These are phyloP conservation scores for Fusarium paranaense DNA, from an alignment of 2,329 filamentous ascomycete genomes.

Conservation along the genomic window DNA sequence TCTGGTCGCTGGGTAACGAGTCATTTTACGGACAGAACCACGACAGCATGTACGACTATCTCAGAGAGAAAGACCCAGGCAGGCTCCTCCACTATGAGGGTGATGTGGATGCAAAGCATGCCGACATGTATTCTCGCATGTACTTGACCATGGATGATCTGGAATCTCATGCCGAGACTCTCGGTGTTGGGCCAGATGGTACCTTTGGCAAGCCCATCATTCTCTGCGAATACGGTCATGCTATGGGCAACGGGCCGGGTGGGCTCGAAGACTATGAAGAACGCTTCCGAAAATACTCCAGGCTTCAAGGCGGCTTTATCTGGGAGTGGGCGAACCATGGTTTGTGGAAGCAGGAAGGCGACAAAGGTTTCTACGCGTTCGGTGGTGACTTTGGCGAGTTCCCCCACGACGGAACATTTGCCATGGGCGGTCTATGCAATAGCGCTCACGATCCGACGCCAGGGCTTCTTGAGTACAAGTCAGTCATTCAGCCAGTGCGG, in stretches of 20 bases:
- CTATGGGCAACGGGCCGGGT: constrained; percentile 80
- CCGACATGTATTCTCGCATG: constrained; percentile 74
- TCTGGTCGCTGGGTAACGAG: constrained; percentile 79
- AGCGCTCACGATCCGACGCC: constrained; percentile 33
- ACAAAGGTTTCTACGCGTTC: constrained; percentile 53
- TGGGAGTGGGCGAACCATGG: constrained; percentile 73
- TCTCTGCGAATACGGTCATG: constrained; percentile 66
- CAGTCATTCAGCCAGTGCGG: background rate
- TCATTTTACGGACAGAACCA: constrained; percentile 77
- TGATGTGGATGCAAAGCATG: constrained; percentile 66
- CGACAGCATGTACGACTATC: constrained; percentile 72
- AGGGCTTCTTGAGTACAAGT: background rate
- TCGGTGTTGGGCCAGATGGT: background rate
- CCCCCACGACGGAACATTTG: constrained; percentile 69
- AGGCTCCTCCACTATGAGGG: constrained; percentile 74
- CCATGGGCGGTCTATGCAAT: constrained; percentile 62
- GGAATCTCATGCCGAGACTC: background rate
- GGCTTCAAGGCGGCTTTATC: constrained; percentile 70
- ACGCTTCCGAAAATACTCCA: constrained; percentile 66
- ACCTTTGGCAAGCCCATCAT: constrained; percentile 64
- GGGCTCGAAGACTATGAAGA: constrained; percentile 75
- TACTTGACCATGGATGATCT: constrained; percentile 63
- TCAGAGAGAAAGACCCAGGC: constrained; percentile 62
- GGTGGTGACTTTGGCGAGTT: constrained; percentile 71
- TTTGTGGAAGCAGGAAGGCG: background rate